Percentiles rank a stretch among this genome's conserved stretches.
phyloP scores from a whole-genome alignment of 1,284 basidiomycete genomes.

The Xerocomus cyaneibrunnescens region DNA sequence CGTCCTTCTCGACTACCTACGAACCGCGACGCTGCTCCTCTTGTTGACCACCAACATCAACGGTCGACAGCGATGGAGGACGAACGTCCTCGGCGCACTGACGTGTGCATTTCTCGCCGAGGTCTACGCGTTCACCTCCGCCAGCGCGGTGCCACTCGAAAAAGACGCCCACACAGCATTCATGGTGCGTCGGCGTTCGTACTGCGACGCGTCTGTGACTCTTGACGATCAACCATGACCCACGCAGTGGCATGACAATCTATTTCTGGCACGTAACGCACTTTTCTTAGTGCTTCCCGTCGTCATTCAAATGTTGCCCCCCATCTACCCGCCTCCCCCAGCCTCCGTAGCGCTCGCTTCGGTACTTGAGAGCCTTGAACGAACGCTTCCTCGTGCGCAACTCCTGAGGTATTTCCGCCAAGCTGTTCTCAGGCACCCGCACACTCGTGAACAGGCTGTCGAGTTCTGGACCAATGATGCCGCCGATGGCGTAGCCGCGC shows the following conservation, averaged over 20 bases:
- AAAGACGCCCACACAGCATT: slow-evolving; percentile 40
- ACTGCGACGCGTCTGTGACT: not conserved
- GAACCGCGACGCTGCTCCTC: slow-evolving; percentile 54
- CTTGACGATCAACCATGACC: slow-evolving; percentile 5
- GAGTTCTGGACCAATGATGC: slow-evolving; percentile 60
- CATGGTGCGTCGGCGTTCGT: slow-evolving; percentile 50
- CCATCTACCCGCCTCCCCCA: slow-evolving; percentile 22
- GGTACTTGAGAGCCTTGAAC: slow-evolving; percentile 39
- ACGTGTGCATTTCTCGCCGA: slow-evolving; percentile 51
- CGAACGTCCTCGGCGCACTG: slow-evolving; percentile 48
- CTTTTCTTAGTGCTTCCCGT: slow-evolving; percentile 61
- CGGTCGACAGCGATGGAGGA: slow-evolving; percentile 49
- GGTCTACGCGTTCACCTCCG: slow-evolving; percentile 51
- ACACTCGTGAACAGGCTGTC: slow-evolving; percentile 44
- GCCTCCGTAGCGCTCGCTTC: slow-evolving; percentile 21
- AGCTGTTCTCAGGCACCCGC: slow-evolving; percentile 53
- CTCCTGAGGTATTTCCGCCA: slow-evolving; percentile 55
- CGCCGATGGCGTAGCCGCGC: slow-evolving; percentile 48
- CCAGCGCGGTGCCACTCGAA: slow-evolving; percentile 46
- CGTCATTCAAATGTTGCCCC: slow-evolving; percentile 46
- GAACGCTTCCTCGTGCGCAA: slow-evolving; percentile 45
- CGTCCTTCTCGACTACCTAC: slow-evolving; percentile 57
- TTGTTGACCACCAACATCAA: slow-evolving; percentile 43
- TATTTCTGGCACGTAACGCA: slow-evolving; percentile 51
- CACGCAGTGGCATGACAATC: slow-evolving; percentile 64